Evolutionary conservation across 2,329 filamentous ascomycete species (phyloP).

Genomic region (Simplicillium sp.): DNA sequence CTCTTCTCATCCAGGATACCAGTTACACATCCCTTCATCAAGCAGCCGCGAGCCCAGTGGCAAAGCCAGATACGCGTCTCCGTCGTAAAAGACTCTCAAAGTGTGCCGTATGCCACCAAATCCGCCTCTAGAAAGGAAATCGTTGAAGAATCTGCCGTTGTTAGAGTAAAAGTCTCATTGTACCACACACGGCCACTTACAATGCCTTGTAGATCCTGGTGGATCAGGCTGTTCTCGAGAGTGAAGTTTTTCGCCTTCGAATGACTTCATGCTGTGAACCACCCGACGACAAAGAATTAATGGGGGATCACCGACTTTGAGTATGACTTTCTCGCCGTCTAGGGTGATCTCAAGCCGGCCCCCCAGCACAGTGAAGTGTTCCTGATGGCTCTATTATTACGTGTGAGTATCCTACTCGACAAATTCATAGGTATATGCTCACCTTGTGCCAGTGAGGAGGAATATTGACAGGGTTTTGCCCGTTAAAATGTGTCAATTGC

Average conservation of each 20-base stretch:
- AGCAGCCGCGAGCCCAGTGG: conserved; percentile 3
- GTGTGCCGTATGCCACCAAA: conserved; percentile 4
- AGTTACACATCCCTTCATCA: conserved; percentile 4
- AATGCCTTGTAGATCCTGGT: conserved; percentile 6
- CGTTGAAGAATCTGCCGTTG: conserved; percentile 6
- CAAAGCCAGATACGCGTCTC: conserved; percentile 6
- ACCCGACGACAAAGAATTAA: conserved; percentile 2
- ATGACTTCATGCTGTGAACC: conserved; percentile 5
- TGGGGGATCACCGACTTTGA: conserved; percentile 4
- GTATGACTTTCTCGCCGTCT: conserved; percentile 3
- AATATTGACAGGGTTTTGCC: conserved; percentile 3
- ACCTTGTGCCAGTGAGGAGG: conserved; percentile 8
- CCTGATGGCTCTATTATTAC: conserved; percentile 2
- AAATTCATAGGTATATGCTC: not conserved
- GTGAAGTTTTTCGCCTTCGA: conserved; percentile 5
- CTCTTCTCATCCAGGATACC: not conserved
- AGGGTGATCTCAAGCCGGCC: conserved; percentile 2
- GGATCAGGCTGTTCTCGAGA: conserved; percentile 5
- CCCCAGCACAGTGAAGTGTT: conserved; percentile 4
- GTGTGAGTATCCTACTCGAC: not conserved
- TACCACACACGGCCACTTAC: conserved; percentile 1
- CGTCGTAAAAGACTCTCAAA: conserved; percentile 5
- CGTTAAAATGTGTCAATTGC: conserved; percentile 1
- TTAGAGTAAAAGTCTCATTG: not conserved
- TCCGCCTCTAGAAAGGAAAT: conserved; percentile 4